phyloP scores from a whole-genome alignment of 768 basidiomycete genomes.

The Psilocybe cyanescens region DNA sequence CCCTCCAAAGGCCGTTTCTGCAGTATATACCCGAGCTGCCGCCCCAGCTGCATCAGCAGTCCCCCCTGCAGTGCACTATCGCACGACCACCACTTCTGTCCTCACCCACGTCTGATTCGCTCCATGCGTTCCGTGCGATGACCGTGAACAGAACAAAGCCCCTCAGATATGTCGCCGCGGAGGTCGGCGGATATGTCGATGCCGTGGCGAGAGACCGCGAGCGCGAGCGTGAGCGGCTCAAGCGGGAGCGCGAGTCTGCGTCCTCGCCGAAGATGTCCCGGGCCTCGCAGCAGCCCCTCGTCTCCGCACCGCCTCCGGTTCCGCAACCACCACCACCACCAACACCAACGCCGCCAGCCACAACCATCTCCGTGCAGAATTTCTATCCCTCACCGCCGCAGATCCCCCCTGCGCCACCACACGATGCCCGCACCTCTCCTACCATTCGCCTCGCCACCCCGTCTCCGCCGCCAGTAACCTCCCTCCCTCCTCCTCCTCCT shows the following conservation, averaged over 20 bases:
- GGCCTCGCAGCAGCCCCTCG: constrained; percentile 23
- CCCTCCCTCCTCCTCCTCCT: constrained; percentile 6
- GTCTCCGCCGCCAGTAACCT: background rate
- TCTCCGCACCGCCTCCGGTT: constrained; percentile 17
- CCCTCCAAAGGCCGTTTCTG: constrained; percentile 41
- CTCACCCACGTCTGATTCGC: constrained; percentile 30
- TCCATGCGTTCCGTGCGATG: constrained; percentile 52
- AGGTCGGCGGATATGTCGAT: constrained; percentile 76
- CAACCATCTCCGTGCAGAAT: constrained; percentile 29
- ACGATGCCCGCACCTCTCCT: constrained; percentile 15
- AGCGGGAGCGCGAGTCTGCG: constrained; percentile 61
- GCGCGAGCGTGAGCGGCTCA: constrained; percentile 73
- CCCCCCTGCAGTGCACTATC: constrained; percentile 37
- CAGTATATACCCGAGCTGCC: constrained; percentile 68
- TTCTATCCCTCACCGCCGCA: constrained; percentile 71
- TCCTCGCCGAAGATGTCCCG: constrained; percentile 37
- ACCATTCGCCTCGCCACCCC: constrained; percentile 24
- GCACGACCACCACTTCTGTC: constrained; percentile 19
- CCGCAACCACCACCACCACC: constrained; percentile 9
- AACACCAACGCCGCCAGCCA: constrained; percentile 20
- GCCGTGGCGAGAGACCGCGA: constrained; percentile 78
- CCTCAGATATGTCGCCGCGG: constrained; percentile 55
- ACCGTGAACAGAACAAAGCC: constrained; percentile 55
- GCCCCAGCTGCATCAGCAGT: constrained; percentile 58
- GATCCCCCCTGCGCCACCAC: constrained; percentile 31